Evolutionary conservation across 2,329 filamentous ascomycete genomes (phyloP), one percentile per base, ranked within the genome.

Genomic region (Nemania sp.): DNA sequence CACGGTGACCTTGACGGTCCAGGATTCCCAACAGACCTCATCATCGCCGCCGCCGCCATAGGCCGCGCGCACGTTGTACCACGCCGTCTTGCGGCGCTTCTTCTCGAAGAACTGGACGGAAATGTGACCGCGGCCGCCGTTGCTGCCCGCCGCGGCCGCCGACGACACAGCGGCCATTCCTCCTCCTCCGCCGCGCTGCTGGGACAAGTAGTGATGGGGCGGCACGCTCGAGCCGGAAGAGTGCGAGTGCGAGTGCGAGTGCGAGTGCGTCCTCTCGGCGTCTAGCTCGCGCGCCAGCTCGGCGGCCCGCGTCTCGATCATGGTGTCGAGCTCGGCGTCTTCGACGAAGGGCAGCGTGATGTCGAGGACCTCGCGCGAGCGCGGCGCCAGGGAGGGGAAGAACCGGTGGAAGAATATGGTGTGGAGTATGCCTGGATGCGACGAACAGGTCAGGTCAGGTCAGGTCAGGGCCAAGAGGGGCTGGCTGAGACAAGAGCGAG

Each of bases 341-440:
- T 92, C 87, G 72, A 98, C 90, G 71, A 91, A 90, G 53, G 95
- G 93, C 29, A 98, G 86, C 35, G 92, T 93, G 63, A 97, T 84
- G 77, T 96, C 93, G 67, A 97, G 88, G 65, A 97, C 87, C 73
- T 97, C 93, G 78, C 92, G 89, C 65, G 91, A 92, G 65, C 87
- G 85, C 5, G 95, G 94, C 43, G 86, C 81, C 69, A 97, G 85
- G 60, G 91, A 88, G 59, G 92, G 92, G 81, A 98, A 97, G 85
- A 94, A 96, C 72, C 95, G 90, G 80, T 97, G 93, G 84, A 98
- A 98, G 86, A 98, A 99, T 76, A 98, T 97, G 52, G 93, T 96
- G 76, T 97, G 93, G 51, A 98, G 85, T 74, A 97, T 90, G 65
- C 90, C 94, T 96, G 71, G 39, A 29, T 39, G 10, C 3, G 3